Conservation (phyloP, 1,284 basidiomycete genomes). For the Ustilago cynodontis region DNA sequence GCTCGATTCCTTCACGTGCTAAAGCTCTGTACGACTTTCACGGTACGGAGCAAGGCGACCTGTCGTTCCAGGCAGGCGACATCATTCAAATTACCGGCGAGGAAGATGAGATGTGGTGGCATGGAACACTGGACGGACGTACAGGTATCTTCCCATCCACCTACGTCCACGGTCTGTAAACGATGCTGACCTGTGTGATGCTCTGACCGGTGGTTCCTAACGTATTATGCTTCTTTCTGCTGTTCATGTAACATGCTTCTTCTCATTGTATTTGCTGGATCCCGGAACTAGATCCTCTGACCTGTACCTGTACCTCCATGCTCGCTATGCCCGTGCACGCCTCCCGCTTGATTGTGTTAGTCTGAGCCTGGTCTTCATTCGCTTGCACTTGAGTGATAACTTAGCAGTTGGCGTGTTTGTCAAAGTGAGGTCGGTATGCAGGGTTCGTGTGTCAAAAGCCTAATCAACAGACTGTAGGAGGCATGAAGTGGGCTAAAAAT, state of each 20-base stretch:
- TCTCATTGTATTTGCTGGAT: not conserved
- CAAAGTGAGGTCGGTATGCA: not conserved
- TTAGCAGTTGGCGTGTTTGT: not conserved
- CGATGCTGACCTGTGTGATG: not conserved
- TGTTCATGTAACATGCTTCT: not conserved
- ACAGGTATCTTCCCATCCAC: conserved; percentile 43
- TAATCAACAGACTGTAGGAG: conserved; percentile 21
- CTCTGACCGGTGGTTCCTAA: no score
- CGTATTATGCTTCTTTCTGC: no score
- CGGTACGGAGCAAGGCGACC: conserved; percentile 36
- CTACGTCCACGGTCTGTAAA: conserved; percentile 21
- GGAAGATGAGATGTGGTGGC: conserved; percentile 53
- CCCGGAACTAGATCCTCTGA: not conserved
- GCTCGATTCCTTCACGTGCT: conserved; percentile 21
- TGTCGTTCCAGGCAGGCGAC: conserved; percentile 35
- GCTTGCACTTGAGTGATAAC: not conserved
- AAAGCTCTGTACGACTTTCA: conserved; percentile 43
- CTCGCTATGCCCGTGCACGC: not conserved
- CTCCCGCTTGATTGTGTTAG: not conserved
- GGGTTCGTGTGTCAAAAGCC: conserved; percentile 13
- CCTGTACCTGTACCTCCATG: not conserved
- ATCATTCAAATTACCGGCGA: conserved; percentile 42
- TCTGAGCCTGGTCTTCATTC: not conserved
- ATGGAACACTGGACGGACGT: conserved; percentile 25
- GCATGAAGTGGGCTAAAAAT: conserved; percentile 7